Evolutionary conservation across 352 stramenopile species (phyloP), one percentile per base, ranked within the genome.

Genomic region (Pythium oligandrum): DNA sequence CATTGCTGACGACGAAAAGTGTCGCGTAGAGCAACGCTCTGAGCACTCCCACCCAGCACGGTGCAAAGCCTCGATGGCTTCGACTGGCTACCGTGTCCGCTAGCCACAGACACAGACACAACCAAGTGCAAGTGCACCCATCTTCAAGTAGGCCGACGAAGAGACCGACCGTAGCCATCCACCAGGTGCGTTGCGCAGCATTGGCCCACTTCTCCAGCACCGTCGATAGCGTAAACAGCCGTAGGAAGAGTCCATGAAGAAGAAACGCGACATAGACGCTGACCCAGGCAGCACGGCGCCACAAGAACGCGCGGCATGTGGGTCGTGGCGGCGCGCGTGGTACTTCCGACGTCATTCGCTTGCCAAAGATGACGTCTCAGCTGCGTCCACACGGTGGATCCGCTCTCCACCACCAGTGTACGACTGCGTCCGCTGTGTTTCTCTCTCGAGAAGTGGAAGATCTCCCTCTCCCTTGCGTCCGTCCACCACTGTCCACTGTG

Each of bases 141-240:
- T 88, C 77, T 51, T 88, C 62, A 10, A 81, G 42, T n/a, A 48
- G 53, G 36, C 74, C 77, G 3, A 88, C 55, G 12, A 51, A 9
- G 32, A 88, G 47, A 0, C 77, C 77, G 31, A 69, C 26, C 37
- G 54, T 38, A 6, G 55, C 58, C 7, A 79, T 44, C 54, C 44
- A 61, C 59, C 59, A 73, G 31, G 55, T 68, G 11, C 64, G 65
- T 34, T 85, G 74, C 61, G 68, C 71, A n/a, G 72, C 66, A 44
- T 73, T 82, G 35, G 66, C 77, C 77, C 77, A 85, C 55, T 82
- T 85, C 53, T 44, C 38, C 32, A 81, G 52, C 32, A 81, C 44
- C 12, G 64, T 54, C 0, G 55, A 42, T 4, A 67, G 32, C 38
- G 68, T 61, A 12, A 68, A 55, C 32, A 64, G 39, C 9, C 74